Conservation (phyloP, 1,284 basidiomycete genomes). For the Ganoderma lucidum region DNA sequence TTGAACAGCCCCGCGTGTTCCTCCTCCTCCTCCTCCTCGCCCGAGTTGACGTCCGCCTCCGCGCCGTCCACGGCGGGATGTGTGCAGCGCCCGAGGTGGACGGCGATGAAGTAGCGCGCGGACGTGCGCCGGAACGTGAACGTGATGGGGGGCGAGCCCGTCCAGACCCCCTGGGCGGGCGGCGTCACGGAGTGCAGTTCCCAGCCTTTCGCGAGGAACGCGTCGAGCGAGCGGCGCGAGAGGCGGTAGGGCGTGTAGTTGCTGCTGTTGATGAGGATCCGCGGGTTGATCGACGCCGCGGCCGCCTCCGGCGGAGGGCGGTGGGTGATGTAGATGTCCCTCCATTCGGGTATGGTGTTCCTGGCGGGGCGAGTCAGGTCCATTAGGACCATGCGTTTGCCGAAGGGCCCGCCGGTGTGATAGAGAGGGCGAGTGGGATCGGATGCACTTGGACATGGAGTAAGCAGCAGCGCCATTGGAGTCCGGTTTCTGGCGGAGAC, state of each 20-base stretch:
- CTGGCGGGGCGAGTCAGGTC: neutral
- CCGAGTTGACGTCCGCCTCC: neutral
- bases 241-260: constrained; percentile 1
- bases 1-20: neutral
- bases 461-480: neutral
- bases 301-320: neutral
- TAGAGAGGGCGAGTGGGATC: constrained; percentile 3
- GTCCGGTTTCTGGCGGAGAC: neutral
- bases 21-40: neutral
- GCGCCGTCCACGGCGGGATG: neutral
- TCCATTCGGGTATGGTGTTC: neutral
- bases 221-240: neutral
- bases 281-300: neutral
- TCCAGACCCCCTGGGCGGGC: neutral
- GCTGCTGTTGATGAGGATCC: constrained; percentile 6
- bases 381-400: neutral
- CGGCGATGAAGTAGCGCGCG: neutral
- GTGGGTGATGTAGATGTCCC: constrained; percentile 10
- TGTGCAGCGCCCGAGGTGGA: neutral
- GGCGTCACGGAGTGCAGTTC: neutral
- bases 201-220: neutral
- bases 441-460: neutral
- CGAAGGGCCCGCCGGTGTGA: neutral
- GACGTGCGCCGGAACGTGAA: neutral
- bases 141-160: neutral